A percentile compares a stretch with the other conserved stretches of the same genome.
Conservation (phyloP, 192 early-diverging fungal species). For the Chytriomyces sp. region DNA sequence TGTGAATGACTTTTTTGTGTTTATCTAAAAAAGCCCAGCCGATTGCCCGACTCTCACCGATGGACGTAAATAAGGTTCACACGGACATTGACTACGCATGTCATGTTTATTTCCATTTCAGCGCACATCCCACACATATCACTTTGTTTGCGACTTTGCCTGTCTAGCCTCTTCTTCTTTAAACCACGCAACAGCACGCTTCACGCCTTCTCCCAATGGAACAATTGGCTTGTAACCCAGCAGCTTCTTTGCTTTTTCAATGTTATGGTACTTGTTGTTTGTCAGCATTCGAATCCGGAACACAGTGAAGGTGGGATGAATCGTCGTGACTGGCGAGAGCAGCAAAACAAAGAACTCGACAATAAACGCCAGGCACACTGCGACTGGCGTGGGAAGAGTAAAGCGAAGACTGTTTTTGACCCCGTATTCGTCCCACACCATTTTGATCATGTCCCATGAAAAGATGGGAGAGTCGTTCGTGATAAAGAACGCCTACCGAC, state of each 20-base stretch:
- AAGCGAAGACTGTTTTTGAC: constrained; percentile 35
- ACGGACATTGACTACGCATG: too few species aligned
- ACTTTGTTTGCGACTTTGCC: background rate
- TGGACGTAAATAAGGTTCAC: too few species aligned
- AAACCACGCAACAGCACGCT: constrained; percentile 47
- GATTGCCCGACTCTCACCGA: too few species aligned
- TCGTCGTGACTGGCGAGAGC: constrained; percentile 60
- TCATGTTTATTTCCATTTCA: too few species aligned
- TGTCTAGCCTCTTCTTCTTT: constrained; percentile 30
- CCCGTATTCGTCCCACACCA: constrained; percentile 52
- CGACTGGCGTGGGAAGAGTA: constrained; percentile 44
- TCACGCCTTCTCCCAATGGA: constrained; percentile 59
- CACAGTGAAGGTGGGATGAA: constrained; percentile 78
- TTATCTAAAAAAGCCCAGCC: too few species aligned
- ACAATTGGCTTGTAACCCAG: constrained; percentile 71
- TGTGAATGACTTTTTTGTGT: too few species aligned
- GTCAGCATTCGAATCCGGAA: constrained; percentile 79
- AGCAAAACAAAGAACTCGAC: constrained; percentile 66
- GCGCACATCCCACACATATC: too few species aligned
- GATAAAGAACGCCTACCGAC: constrained; percentile 79
- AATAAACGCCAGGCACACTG: constrained; percentile 67
- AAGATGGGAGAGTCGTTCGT: constrained; percentile 89
- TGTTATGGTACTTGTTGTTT: constrained; percentile 86
- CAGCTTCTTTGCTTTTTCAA: constrained; percentile 77
- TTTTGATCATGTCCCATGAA: constrained; percentile 86